phyloP scores from a whole-genome alignment of 2,329 filamentous ascomycete species.

The Scytalidium sp. region DNA sequence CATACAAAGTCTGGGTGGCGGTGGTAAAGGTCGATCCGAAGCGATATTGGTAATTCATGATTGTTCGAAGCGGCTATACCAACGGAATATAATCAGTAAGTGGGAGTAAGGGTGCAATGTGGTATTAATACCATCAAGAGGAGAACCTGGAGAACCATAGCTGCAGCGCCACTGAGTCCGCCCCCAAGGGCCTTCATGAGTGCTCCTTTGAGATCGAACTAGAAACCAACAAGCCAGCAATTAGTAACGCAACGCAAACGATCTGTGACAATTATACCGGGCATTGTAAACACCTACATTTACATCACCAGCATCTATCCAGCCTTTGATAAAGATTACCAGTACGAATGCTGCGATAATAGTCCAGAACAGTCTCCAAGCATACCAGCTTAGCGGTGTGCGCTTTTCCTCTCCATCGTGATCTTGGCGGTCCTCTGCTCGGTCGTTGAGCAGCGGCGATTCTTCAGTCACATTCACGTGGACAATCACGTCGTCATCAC shows the following conservation, averaged over 20 bases:
- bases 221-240: slow-evolving; percentile 1
- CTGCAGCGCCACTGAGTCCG: slow-evolving; percentile 44
- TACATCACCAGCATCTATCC: slow-evolving; percentile 40
- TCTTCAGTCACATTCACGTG: slow-evolving; percentile 6
- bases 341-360: slow-evolving; percentile 29
- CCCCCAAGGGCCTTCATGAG: slow-evolving; percentile 43
- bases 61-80: slow-evolving; percentile 41
- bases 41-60: slow-evolving; percentile 51
- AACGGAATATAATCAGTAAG: background rate
- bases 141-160: slow-evolving; percentile 46
- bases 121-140: slow-evolving; percentile 40
- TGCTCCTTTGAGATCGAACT: slow-evolving; percentile 44
- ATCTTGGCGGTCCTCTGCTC: slow-evolving; percentile 8
- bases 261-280: background rate
- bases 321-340: slow-evolving; percentile 40
- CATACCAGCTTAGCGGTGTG: slow-evolving; percentile 23
- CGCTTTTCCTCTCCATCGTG: slow-evolving; percentile 6
- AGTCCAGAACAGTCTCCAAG: slow-evolving; percentile 36
- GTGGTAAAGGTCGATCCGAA: slow-evolving; percentile 39
- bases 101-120: background rate
- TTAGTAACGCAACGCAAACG: background rate
- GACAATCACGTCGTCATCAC: background rate
- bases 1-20: slow-evolving; percentile 38
- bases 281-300: slow-evolving; percentile 27
- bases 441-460: slow-evolving; percentile 20